Evolutionary conservation across 306 rosid genomes (phyloP), one percentile per base, ranked within the genome.

Genomic region (Oxytropis ochrocephala): DNA sequence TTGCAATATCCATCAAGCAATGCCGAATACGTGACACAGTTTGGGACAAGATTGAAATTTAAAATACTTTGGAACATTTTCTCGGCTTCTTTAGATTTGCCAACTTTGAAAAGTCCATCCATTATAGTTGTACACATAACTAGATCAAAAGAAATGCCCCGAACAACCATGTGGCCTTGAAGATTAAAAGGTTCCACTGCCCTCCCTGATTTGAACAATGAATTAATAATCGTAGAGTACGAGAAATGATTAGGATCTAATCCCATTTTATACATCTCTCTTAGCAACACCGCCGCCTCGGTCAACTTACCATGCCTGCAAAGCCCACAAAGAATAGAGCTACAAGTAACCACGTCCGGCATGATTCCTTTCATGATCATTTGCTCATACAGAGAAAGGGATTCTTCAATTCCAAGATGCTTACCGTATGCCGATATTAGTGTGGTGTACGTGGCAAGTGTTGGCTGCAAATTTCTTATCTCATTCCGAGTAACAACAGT

Each of bases 81-180:
- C 76, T 83, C 89, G 3, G 95, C 97, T 43, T 88, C 95, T 72
- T 59, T 44, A 41, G 62, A 10, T 74, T 76, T 86, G 55, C 92
- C 91, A 78, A 56, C 81, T 81, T 85, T 91, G 71, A 88, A 91
- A 55, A 94, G 96, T 38, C 96, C 97, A 79, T 82, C 86, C 78
- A 94, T 81, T 50, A 91, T 61, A 66, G 85, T 73, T 79, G 96
- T 85, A 71, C 80, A 91, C 41, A 71, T n/a, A 69, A 89, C 78
- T 29, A 85, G 54, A 89, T 94, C 97, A 68, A 88, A 84, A 49
- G 59, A 36, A 72, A 84, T 78, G 56, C 97, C 97, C n/a, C 84
- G 85, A 18, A 87, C 87, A 70, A 91, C 77, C 89, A 94, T 84
- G 73, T 82, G 94, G 87, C 89, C 58, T 72, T 82, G 89, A 76